Conservation (phyloP, 768 basidiomycete genomes). For the Imleria badia region DNA sequence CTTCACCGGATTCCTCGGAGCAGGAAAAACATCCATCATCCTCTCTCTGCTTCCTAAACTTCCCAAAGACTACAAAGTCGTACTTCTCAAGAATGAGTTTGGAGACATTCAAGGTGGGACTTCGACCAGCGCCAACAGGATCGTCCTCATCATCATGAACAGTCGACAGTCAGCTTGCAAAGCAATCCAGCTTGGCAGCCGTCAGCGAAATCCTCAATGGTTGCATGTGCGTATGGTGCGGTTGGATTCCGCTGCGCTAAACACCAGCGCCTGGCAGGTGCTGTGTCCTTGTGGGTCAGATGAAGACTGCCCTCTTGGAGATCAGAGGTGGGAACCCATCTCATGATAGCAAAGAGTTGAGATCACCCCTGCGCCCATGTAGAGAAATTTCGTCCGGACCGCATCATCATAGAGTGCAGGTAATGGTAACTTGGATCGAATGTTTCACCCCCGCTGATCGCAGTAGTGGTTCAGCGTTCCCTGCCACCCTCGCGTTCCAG, state of each 20-base stretch:
- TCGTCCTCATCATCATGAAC: slow-evolving; percentile 3
- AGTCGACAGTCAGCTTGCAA: slow-evolving; percentile 92
- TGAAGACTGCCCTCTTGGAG: slow-evolving; percentile 87
- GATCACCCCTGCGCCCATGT: neutral
- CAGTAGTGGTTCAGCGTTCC: slow-evolving; percentile 86
- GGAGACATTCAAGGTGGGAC: slow-evolving; percentile 83
- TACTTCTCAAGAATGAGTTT: slow-evolving; percentile 94
- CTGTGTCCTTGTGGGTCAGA: slow-evolving; percentile 92
- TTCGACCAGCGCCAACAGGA: neutral
- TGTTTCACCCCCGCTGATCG: neutral
- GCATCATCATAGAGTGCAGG: slow-evolving; percentile 97
- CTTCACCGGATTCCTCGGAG: slow-evolving; percentile 92
- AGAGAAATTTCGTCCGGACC: slow-evolving; percentile 85
- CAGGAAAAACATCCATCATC: slow-evolving; percentile 80
- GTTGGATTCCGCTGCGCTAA: neutral
- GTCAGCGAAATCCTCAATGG: slow-evolving; percentile 95
- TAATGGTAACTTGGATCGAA: slow-evolving; percentile 33
- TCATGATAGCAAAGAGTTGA: neutral
- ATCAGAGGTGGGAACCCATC: slow-evolving; percentile 60
- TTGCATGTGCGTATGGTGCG: slow-evolving; percentile 65
- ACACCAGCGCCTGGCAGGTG: slow-evolving; percentile 55
- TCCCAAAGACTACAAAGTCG: slow-evolving; percentile 83
- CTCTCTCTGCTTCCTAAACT: slow-evolving; percentile 80
- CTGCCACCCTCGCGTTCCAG: slow-evolving; percentile 92
- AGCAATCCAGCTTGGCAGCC: slow-evolving; percentile 78